These are phyloP conservation scores for Coniochaeta hoffmannii DNA, from an alignment of 2,329 filamentous ascomycete genomes.

Conservation along the genomic window DNA sequence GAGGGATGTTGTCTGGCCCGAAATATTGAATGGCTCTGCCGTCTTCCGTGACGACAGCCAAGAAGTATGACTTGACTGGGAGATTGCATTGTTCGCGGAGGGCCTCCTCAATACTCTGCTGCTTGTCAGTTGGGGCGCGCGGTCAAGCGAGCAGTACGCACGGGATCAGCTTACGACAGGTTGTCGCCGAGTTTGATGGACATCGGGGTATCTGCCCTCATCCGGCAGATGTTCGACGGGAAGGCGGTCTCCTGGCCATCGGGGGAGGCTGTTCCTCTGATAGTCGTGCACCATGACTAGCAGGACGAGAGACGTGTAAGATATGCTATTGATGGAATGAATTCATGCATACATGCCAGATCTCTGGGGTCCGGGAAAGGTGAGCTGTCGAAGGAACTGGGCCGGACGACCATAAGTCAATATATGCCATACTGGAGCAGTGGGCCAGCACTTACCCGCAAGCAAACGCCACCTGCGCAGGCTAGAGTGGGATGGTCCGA, in stretches of 20 bases:
- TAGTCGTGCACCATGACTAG: constrained; percentile 32
- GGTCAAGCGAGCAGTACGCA: not conserved
- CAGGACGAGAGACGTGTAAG: not conserved
- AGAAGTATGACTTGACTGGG: constrained; percentile 42
- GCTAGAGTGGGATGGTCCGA: not conserved
- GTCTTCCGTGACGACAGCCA: constrained; percentile 42
- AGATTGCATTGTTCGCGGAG: constrained; percentile 46
- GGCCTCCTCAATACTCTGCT: constrained; percentile 38
- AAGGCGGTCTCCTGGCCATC: constrained; percentile 24
- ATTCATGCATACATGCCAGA: not conserved
- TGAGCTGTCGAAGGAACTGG: not conserved
- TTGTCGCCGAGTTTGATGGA: constrained; percentile 27
- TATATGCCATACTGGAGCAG: not conserved
- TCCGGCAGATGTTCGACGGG: constrained; percentile 17
- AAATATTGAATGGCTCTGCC: constrained; percentile 37
- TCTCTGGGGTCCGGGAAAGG: not conserved
- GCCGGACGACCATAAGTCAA: not conserved
- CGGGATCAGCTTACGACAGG: constrained; percentile 26
- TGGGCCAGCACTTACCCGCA: not conserved
- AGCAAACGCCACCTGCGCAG: not conserved
- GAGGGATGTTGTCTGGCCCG: constrained; percentile 27
- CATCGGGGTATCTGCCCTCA: constrained; percentile 26
- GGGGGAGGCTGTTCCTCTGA: constrained; percentile 29
- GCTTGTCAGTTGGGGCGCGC: constrained; percentile 6
- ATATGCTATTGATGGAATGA: not conserved